phyloP scores from a whole-genome alignment of 352 stramenopile genomes.

The Pythium apleroticum region DNA sequence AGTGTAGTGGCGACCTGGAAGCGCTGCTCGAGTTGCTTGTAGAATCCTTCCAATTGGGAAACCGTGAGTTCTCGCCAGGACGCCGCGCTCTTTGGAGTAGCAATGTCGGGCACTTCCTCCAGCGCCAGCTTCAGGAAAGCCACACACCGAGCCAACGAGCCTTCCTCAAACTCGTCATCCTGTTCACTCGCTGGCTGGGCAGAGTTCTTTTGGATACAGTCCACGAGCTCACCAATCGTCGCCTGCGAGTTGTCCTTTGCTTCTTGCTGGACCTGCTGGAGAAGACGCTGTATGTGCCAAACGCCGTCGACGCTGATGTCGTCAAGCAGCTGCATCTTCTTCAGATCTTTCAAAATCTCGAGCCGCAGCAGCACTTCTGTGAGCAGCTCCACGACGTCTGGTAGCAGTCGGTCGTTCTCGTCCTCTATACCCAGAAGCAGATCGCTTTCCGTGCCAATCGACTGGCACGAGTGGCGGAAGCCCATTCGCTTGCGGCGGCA shows the following conservation, averaged over 20 bases:
- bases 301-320: constrained; percentile 79
- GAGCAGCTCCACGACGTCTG: constrained; percentile 72
- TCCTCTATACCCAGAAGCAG: constrained; percentile 23
- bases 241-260: not conserved
- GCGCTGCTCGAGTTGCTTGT: constrained; percentile 58
- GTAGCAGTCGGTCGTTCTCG: constrained; percentile 41
- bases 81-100: constrained; percentile 26
- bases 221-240: constrained; percentile 35
- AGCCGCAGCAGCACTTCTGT: constrained; percentile 72
- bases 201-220: not conserved
- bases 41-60: constrained; percentile 46
- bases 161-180: constrained; percentile 42
- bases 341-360: constrained; percentile 76
- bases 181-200: not conserved
- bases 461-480: constrained; percentile 73
- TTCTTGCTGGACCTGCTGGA: constrained; percentile 36
- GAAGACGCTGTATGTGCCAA: constrained; percentile 60
- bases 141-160: constrained; percentile 44
- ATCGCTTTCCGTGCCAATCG: constrained; percentile 58
- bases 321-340: constrained; percentile 82
- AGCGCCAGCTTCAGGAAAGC: constrained; percentile 55
- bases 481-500: constrained; percentile 76
- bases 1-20: constrained; percentile 85
- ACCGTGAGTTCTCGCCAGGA: constrained; percentile 47
- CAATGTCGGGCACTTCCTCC: constrained; percentile 38